Conservation (phyloP, 345 rosid genomes). For the Citrus cavaleriei region DNA sequence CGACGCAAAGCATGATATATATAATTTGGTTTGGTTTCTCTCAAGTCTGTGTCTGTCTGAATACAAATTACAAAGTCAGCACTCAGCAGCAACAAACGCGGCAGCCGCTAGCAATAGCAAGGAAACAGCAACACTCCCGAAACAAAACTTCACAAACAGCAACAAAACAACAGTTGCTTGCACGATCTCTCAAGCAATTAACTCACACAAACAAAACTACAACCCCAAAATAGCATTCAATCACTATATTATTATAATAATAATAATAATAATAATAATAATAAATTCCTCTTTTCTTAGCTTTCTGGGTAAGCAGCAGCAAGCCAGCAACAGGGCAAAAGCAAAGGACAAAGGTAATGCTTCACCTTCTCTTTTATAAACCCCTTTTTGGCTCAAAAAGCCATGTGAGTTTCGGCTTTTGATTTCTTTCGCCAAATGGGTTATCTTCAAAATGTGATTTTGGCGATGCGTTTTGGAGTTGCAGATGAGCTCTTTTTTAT, state of each 20-base stretch:
- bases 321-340: background rate
- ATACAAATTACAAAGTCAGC: background rate
- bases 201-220: background rate
- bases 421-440: conserved; percentile 2
- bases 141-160: background rate
- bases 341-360: background rate
- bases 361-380: background rate
- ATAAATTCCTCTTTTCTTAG: background rate
- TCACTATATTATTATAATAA: too few relatives aligned
- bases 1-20: background rate
- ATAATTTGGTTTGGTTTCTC: background rate
- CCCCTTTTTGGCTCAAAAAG: background rate
- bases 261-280: too few relatives aligned
- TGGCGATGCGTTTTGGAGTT: background rate
- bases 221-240: background rate
- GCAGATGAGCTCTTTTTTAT: background rate
- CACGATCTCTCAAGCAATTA: conserved; percentile 8
- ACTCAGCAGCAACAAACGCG: background rate
- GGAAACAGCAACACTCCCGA: background rate
- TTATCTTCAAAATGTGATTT: conserved; percentile 3
- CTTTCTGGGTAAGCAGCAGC: conserved; percentile 5
- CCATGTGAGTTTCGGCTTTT: background rate
- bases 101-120: background rate
- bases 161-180: conserved; percentile 4
- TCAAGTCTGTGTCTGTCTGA: background rate